Evolutionary conservation across 306 rosid genomes (phyloP).

Genomic region (Carpinus viminea): DNA sequence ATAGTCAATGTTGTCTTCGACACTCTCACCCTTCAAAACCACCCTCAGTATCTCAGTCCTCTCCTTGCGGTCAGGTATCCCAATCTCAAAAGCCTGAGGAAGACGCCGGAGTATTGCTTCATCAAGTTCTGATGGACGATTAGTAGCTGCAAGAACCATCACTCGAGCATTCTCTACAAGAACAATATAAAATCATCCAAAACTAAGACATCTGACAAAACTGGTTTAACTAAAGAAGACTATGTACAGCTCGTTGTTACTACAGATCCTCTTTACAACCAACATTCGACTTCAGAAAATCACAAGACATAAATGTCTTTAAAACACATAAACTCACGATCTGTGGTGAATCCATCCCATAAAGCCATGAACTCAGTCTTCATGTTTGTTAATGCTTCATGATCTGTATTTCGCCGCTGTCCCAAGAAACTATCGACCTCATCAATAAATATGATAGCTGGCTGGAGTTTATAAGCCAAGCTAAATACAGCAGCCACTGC

Average conservation of each 20-base stretch:
- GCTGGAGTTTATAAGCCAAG: constrained; percentile 97
- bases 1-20: constrained; percentile 62
- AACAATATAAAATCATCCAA: constrained; percentile 12
- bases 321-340: constrained; percentile 59
- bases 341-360: constrained; percentile 98
- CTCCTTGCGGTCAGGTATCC: constrained; percentile 71
- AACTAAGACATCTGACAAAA: constrained; percentile 12
- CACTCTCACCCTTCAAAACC: constrained; percentile 70
- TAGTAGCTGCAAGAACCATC: constrained; percentile 97
- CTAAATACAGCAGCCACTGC: constrained; percentile 95
- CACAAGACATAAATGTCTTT: neutral
- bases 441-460: constrained; percentile 95
- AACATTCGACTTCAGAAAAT: constrained; percentile 17
- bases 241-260: neutral
- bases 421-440: constrained; percentile 99
- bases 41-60: constrained; percentile 86
- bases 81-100: constrained; percentile 97
- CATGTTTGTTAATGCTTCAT: constrained; percentile 95
- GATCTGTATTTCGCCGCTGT: constrained; percentile 89
- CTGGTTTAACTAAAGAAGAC: constrained; percentile 17
- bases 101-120: constrained; percentile 99
- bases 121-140: constrained; percentile 98
- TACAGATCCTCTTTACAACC: constrained; percentile 8
- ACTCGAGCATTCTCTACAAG: constrained; percentile 81
- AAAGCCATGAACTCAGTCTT: constrained; percentile 98